Conservation (phyloP, 179 eudicot species). For the Beta macrorhiza region DNA sequence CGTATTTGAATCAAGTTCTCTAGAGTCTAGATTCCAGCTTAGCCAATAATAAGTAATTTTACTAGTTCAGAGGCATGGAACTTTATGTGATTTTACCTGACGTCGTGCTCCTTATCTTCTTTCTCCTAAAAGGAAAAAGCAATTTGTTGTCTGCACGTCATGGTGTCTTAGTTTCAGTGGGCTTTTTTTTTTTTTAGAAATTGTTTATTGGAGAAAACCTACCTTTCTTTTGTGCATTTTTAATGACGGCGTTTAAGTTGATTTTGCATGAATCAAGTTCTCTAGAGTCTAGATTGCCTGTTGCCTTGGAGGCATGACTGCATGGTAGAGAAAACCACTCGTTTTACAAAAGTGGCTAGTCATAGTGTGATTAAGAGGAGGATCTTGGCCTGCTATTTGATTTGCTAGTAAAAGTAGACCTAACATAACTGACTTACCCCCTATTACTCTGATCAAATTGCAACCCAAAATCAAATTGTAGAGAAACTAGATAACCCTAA, state of each 20-base stretch:
- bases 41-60: not conserved
- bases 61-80: not conserved
- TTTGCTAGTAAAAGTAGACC: too few relatives aligned
- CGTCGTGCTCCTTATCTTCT: not conserved
- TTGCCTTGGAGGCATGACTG: not conserved
- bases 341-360: not conserved
- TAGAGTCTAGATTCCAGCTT: not conserved
- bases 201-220: not conserved
- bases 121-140: not conserved
- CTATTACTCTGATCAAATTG: too few relatives aligned
- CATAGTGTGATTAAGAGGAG: not conserved
- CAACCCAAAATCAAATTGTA: too few relatives aligned
- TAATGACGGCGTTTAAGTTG: not conserved
- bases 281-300: too few relatives aligned
- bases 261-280: not conserved
- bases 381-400: not conserved
- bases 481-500: too few relatives aligned
- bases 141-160: not conserved
- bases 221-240: not conserved
- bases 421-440: too few relatives aligned
- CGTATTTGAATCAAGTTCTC: not conserved
- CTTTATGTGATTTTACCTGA: not conserved
- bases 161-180: not conserved
- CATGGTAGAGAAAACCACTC: not conserved
- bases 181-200: not conserved